Percentiles rank a stretch among this genome's conserved stretches.
These are phyloP conservation scores for Andrographis paniculata DNA, from an alignment of 305 asterid species.

Conservation along the genomic window DNA sequence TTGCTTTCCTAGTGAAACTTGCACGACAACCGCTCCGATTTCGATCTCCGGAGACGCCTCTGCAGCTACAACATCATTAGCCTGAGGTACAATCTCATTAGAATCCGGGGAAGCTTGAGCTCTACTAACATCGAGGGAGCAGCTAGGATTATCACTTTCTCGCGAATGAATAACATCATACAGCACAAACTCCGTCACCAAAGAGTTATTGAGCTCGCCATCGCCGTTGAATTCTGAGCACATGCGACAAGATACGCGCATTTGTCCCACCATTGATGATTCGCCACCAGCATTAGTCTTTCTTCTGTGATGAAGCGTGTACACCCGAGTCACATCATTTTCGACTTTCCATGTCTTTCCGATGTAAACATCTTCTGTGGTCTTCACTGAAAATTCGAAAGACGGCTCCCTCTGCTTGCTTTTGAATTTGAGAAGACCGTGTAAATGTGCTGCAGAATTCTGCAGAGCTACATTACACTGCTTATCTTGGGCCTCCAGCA, in stretches of 20 bases:
- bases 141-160: no score
- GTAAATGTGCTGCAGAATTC: conserved; percentile 67
- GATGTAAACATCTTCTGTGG: conserved; percentile 53
- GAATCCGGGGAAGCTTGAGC: no score
- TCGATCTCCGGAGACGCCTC: conserved; percentile 58
- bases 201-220: no score
- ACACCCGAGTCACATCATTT: conserved; percentile 50
- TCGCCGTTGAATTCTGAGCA: conserved; percentile 53
- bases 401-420: conserved; percentile 41
- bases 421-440: conserved; percentile 58
- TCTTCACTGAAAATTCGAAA: conserved; percentile 64
- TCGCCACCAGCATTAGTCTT: conserved; percentile 38
- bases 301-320: conserved; percentile 65
- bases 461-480: conserved; percentile 5
- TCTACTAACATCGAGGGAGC: no score
- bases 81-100: no score
- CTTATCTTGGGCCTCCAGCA: no score
- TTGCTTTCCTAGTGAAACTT: conserved; percentile 62
- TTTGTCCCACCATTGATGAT: conserved; percentile 52
- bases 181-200: conserved; percentile 79
- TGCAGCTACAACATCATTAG: conserved; percentile 29
- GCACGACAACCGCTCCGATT: conserved; percentile 58
- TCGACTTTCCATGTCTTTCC: conserved; percentile 69
- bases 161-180: conserved; percentile 37
- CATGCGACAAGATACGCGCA: conserved; percentile 63